Percentiles rank a stretch among this genome's conserved stretches.
These are phyloP conservation scores for Teunomyces funiuensis DNA, from an alignment of 805 yeast species.

Conservation along the genomic window DNA sequence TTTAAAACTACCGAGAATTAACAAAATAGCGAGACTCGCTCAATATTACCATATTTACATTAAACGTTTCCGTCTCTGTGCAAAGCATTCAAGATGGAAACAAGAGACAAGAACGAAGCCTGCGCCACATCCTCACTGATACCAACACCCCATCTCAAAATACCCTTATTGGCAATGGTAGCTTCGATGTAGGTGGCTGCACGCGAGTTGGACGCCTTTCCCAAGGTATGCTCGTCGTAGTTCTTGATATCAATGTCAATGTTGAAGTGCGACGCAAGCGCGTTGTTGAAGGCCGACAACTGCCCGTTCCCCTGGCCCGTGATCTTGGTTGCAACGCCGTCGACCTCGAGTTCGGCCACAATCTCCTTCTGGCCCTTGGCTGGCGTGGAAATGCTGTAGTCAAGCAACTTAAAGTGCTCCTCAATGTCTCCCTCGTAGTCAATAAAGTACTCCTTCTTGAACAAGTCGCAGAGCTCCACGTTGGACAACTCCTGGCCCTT, in stretches of 20 bases:
- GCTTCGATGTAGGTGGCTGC: conserved; percentile 72
- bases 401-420: conserved; percentile 38
- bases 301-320: conserved; percentile 81
- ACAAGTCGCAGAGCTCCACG: conserved; percentile 62
- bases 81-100: conserved; percentile 61
- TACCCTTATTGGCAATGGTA: conserved; percentile 15
- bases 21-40: too few relatives aligned
- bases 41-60: too few relatives aligned
- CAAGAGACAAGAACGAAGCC: conserved; percentile 71
- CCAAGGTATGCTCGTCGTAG: conserved; percentile 80
- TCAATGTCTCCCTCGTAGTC: conserved; percentile 33
- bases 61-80: conserved; percentile 12
- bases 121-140: conserved; percentile 86
- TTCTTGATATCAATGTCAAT: conserved; percentile 59
- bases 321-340: conserved; percentile 40
- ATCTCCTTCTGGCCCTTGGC: conserved; percentile 44
- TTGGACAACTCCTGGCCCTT: conserved; percentile 71
- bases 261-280: conserved; percentile 50
- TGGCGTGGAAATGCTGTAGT: conserved; percentile 47
- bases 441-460: conserved; percentile 57
- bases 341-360: conserved; percentile 48
- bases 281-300: conserved; percentile 70
- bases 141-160: conserved; percentile 84
- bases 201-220: conserved; percentile 64
- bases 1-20: too few relatives aligned